phyloP scores from a whole-genome alignment of 441 rosid species.

The Erysimum cheiri region DNA sequence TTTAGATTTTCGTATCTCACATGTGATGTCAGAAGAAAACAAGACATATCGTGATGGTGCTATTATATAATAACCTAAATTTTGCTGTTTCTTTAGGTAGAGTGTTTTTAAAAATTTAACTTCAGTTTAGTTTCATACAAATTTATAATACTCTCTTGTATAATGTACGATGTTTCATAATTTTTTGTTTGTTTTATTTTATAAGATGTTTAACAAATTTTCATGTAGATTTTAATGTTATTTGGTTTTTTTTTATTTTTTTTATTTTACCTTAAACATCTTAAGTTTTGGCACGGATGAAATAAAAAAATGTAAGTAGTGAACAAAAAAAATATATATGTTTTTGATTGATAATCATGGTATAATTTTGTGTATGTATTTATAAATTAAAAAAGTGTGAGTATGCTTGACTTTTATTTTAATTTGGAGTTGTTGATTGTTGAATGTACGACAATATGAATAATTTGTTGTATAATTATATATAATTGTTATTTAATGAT shows the following conservation, averaged over 20 bases:
- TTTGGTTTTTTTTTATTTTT: too few species aligned
- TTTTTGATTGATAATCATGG: neutral
- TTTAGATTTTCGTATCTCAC: constrained; percentile 21
- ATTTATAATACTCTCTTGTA: neutral
- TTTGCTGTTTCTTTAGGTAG: neutral
- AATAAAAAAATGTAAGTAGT: neutral
- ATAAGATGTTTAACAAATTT: too few species aligned
- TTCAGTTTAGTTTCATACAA: neutral
- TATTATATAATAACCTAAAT: neutral
- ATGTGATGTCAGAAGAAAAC: constrained; percentile 30
- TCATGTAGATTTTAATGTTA: too few species aligned
- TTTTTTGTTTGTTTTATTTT: too few species aligned
- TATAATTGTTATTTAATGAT: constrained; percentile 23
- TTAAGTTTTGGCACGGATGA: too few species aligned
- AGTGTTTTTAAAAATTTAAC: neutral
- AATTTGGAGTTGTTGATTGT: constrained; percentile 26
- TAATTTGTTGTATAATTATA: neutral
- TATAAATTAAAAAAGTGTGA: neutral
- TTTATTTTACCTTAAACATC: too few species aligned
- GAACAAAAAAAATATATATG: neutral
- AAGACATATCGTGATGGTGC: neutral
- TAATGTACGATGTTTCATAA: too few species aligned
- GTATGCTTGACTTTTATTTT: neutral
- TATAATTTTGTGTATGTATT: neutral
- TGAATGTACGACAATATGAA: constrained; percentile 10